Evolutionary conservation across 2,329 filamentous ascomycete species (phyloP), one percentile per base, ranked within the genome.

Genomic region (Scortechinia acanthostroma): DNA sequence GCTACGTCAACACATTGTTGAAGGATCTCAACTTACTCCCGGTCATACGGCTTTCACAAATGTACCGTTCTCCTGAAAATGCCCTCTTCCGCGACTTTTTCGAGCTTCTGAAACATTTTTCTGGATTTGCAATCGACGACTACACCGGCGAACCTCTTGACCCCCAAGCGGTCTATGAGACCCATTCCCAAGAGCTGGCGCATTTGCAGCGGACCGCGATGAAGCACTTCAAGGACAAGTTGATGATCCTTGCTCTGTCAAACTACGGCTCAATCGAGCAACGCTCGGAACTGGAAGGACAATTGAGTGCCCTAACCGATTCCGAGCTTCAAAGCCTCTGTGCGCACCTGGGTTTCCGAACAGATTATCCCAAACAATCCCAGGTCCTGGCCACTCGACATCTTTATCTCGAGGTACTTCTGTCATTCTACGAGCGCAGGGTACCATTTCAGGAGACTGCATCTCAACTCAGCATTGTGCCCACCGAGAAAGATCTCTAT

Each of bases 201-300:
- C 82, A 76, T 45, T 66, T 98, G 44, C 94, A 98, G 61, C 68
- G 88, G 48, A 77, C 81, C 42, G 80, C 84, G 19, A 73, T 95
- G 55, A 90, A 84, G 56, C 72, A 89, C 54, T 96, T 95, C 65
- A 90, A 88, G 54, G 81, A 90, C 4, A 95, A 96, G 63, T 69
- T 98, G 28, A 90, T 85, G n/a, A 85, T 98, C 30, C 68, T 98
- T 48, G 88, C 91, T 1, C 68, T 98, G 30, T 93, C 93, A 16
- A 97, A 98, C 58, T 94, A 94, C 58, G 90, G 85, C 2, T 86
- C 89, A 3, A 86, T 98, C 50, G 85, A 91, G 51, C 84, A 87
- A 56, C 76, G 88, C 37, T 71, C 77, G 4, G 93, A 97, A 52
- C 73, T 98, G 15, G 77, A 86, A 57, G 74, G 77, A 20, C 83